Evolutionary conservation across 1,284 basidiomycete species (phyloP).

Genomic region (Moesziomyces globuligerus): DNA sequence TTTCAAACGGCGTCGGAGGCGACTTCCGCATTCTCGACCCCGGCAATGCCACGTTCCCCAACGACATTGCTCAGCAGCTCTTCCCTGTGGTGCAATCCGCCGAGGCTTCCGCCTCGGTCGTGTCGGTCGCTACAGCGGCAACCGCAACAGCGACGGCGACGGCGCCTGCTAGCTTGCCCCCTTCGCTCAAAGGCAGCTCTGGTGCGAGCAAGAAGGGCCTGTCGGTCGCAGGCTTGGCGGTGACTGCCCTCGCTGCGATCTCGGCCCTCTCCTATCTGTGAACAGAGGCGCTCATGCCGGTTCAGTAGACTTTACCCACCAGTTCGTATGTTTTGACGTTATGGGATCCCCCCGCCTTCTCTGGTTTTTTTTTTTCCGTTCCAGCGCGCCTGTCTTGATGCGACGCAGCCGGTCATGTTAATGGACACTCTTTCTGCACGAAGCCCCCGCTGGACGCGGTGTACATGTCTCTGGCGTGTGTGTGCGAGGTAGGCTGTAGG

Average conservation of each 20-base stretch:
- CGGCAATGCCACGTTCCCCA: constrained; percentile 34
- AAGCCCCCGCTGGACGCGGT: no score
- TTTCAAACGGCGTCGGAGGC: constrained; percentile 39
- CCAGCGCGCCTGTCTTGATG: no score
- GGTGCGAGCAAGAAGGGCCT: constrained; percentile 1
- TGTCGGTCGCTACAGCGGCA: constrained; percentile 12
- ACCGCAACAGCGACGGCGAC: constrained; percentile 13
- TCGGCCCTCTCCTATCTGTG: constrained; percentile 20
- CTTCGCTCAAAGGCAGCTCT: constrained; percentile 2
- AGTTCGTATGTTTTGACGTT: no score
- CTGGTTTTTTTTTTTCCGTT: neutral
- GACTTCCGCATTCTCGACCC: constrained; percentile 46
- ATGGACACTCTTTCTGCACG: constrained; percentile 1
- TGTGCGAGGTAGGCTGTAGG: no score
- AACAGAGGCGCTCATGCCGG: no score
- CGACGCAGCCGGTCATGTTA: no score
- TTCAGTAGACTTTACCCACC: no score
- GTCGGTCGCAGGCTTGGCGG: constrained; percentile 7
- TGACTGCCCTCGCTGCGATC: constrained; percentile 22
- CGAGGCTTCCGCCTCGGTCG: constrained; percentile 2
- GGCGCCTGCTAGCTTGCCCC: constrained; percentile 14
- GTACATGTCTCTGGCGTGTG: no score
- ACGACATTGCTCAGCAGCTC: constrained; percentile 12
- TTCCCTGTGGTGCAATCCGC: constrained; percentile 21
- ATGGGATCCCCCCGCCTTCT: no score